These are phyloP conservation scores for Rhododendron henanense DNA, from an alignment of 148 eudicot genomes.

Conservation along the genomic window DNA sequence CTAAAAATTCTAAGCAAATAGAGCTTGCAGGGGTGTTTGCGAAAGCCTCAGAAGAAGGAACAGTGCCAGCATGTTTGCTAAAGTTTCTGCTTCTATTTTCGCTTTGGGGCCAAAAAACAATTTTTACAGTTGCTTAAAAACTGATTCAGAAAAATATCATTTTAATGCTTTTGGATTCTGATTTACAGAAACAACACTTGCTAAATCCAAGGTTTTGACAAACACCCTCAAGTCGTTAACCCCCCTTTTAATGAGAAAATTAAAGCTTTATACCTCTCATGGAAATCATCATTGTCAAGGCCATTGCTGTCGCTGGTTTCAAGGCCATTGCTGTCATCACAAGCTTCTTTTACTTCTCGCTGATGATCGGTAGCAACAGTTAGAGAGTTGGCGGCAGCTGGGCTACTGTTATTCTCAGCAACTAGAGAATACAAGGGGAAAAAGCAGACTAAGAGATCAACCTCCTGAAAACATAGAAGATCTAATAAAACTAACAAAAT, in stretches of 20 bases:
- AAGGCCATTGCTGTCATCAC: constrained; percentile 23
- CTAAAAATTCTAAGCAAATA: not conserved
- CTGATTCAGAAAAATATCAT: not conserved
- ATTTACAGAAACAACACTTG: not conserved
- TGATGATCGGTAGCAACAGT: constrained; percentile 27
- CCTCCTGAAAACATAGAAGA: not conserved
- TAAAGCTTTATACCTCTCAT: constrained; percentile 47
- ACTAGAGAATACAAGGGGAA: not conserved
- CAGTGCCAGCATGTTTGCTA: not conserved
- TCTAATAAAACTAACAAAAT: not conserved
- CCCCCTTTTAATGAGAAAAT: not conserved
- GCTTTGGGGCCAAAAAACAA: not conserved
- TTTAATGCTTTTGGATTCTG: not conserved
- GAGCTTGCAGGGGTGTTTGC: not conserved
- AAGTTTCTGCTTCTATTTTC: not conserved
- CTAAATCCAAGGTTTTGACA: not conserved
- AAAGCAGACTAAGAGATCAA: not conserved
- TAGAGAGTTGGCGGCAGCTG: constrained; percentile 16
- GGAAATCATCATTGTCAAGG: constrained; percentile 36
- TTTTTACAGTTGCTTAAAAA: not conserved
- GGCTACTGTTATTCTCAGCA: constrained; percentile 35
- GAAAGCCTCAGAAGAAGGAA: not conserved
- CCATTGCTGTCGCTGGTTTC: constrained; percentile 18
- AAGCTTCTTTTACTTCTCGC: constrained; percentile 30
- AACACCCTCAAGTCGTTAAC: not conserved